Evolutionary conservation across 1,284 basidiomycete species (phyloP), one percentile per base, ranked within the genome.

Genomic region (Austroboletus sp.): DNA sequence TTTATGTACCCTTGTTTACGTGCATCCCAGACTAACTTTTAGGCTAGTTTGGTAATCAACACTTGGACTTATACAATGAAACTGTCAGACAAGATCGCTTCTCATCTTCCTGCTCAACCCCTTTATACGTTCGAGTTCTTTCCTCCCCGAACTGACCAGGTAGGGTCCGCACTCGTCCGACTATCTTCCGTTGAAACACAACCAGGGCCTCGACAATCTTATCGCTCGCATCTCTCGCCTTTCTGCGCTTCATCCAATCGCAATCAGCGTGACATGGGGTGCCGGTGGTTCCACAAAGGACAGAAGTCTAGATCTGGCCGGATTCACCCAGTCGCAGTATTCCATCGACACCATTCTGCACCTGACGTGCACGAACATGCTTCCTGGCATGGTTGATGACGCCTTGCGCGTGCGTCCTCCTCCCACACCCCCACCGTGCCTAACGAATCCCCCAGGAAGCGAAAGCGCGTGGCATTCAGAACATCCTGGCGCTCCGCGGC

Each of bases 311-410:
- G 92, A 95, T 57, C 78, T 99, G 3, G 89, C 89, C 0, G 73
- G 79, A 46, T 62, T 87, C 56, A 78, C 81, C 44, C 79, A 89
- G 63, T 67, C 71, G 7, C 82, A 88, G 43, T 80, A 86, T 63
- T 77, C 76, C 3, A 68, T 89, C 38, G 87, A 93, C 61, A 90
- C 91, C 0, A 80, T 98, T 50, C 70, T 99, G 57, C 96, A 99
- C 72, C 66, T 99, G 54, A 98, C 96, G 13, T 99, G 96, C 70
- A 98, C 96, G 16, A 98, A 98, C 66, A 95, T 96, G 88, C 78
- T 85, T 53, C 79, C 85, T 52, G 89, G 87, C 17, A 82, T 84
- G 68, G 81, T 99, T 6, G 91, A 97, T 63, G 75, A 83, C 34
- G 85, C 85, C 16, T 68, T 99, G 38, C 76, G 78, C 68, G 92